A percentile compares a stretch with the other conserved stretches of the same genome.
Evolutionary conservation across 257 asterid species (phyloP).

Genomic region (Linaria vulgaris): DNA sequence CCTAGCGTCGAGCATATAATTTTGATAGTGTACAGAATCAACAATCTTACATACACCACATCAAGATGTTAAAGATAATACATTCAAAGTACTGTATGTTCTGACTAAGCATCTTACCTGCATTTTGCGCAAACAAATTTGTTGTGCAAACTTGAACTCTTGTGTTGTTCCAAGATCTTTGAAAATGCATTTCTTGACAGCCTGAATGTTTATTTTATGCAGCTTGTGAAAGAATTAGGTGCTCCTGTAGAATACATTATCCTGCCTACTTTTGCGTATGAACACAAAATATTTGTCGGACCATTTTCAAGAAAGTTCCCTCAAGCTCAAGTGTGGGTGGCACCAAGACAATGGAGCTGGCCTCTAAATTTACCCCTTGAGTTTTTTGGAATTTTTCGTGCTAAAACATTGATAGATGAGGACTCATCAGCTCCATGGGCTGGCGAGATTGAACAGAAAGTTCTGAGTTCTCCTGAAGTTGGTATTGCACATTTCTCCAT

Average conservation of each 20-base stretch:
- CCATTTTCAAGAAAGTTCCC: conserved; percentile 97
- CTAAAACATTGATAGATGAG: conserved; percentile 61
- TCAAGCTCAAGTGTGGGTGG: conserved; percentile 89
- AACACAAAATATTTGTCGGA: conserved; percentile 95
- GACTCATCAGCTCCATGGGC: conserved; percentile 74
- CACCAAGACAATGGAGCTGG: conserved; percentile 99
- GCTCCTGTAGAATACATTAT: conserved; percentile 82
- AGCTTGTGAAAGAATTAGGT: conserved; percentile 89
- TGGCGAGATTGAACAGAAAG: conserved; percentile 87
- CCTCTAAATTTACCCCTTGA: conserved; percentile 88
- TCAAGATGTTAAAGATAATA: no score
- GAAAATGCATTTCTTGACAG: conserved; percentile 8
- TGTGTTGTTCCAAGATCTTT: not conserved
- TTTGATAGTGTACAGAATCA: no score
- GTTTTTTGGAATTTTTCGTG: conserved; percentile 86
- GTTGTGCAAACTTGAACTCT: not conserved
- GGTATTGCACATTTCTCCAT: conserved; percentile 43
- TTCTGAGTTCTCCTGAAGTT: conserved; percentile 91
- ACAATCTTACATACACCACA: no score
- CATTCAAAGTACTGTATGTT: no score
- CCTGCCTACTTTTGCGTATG: conserved; percentile 92
- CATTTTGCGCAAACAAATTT: no score
- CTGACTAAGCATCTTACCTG: no score
- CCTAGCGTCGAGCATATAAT: no score
- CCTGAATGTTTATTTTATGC: conserved; percentile 23